A percentile compares a stretch with the other conserved stretches of the same genome.
These are phyloP conservation scores for Lumnitzera racemosa DNA, from an alignment of 345 rosid genomes.

Conservation along the genomic window DNA sequence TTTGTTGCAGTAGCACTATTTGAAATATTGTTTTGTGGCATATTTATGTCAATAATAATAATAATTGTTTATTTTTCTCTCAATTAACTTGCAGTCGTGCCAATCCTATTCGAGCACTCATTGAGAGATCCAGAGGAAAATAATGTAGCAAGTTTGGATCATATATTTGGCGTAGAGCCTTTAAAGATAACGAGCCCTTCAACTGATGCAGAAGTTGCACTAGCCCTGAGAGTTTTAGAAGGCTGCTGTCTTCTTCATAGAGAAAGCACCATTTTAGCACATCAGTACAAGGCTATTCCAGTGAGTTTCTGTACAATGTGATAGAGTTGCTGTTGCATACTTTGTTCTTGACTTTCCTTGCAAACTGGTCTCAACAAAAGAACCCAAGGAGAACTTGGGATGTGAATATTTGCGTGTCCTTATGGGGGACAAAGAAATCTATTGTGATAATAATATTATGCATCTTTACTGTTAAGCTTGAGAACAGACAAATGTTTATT, in stretches of 20 bases:
- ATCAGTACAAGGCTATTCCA: constrained; percentile 68
- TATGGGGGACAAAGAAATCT: no score
- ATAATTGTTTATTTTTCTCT: constrained; percentile 1
- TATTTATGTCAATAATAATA: background rate
- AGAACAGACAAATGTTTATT: no score
- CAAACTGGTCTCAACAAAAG: no score
- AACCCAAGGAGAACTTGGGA: no score
- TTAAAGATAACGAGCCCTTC: constrained; percentile 79
- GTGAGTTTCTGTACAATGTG: constrained; percentile 17
- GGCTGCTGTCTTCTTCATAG: constrained; percentile 90
- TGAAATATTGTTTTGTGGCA: background rate
- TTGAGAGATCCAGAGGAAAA: constrained; percentile 62
- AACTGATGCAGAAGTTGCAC: constrained; percentile 66
- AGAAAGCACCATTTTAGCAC: constrained; percentile 78
- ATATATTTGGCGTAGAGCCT: constrained; percentile 73
- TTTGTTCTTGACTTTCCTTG: background rate
- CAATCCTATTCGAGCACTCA: constrained; percentile 66
- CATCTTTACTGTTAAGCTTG: no score
- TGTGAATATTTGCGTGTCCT: no score
- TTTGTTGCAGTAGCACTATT: no score
- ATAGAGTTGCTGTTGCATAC: background rate
- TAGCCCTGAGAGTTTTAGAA: constrained; percentile 89
- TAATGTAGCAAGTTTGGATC: constrained; percentile 62
- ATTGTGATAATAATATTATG: no score
- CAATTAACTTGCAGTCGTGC: constrained; percentile 51